Evolutionary conservation across 2,329 filamentous ascomycete genomes (phyloP).

Genomic region (Colletotrichum noveboracense): DNA sequence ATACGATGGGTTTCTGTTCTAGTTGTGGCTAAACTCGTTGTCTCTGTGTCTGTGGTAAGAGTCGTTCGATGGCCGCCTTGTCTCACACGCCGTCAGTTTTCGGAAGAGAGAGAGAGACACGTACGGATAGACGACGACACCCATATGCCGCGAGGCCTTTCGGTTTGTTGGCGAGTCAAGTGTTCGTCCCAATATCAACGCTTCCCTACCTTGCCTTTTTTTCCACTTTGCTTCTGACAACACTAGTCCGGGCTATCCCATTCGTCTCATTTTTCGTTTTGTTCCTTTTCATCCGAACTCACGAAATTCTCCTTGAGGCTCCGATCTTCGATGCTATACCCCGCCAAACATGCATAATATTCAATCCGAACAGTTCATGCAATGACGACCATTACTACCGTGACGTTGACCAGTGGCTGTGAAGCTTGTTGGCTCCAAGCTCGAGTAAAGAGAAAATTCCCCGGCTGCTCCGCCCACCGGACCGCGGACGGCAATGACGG

Average conservation of each 20-base stretch:
- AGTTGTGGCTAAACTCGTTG: not conserved
- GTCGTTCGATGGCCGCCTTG: not conserved
- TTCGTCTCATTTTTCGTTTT: not conserved
- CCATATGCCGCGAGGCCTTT: not conserved
- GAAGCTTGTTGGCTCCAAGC: not conserved
- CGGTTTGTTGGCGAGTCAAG: not conserved
- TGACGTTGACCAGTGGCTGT: not conserved
- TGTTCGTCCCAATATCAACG: not conserved
- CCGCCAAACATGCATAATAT: conserved; percentile 10
- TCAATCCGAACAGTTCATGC: not conserved
- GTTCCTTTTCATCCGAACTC: not conserved
- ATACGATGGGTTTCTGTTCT: not conserved
- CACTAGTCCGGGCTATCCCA: not conserved
- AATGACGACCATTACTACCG: not conserved
- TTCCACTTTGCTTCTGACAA: not conserved
- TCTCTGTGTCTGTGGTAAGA: not conserved
- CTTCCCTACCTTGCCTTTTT: not conserved
- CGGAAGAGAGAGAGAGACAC: not conserved
- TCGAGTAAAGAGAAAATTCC: not conserved
- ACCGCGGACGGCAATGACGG: not conserved
- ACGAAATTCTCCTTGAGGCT: not conserved
- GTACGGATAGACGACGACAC: not conserved
- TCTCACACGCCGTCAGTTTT: not conserved
- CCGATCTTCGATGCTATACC: not conserved
- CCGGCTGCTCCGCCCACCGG: not conserved